Percentiles rank a stretch among this genome's conserved stretches.
These are phyloP conservation scores for Dendrocalamus sinicus DNA, from an alignment of 176 grass and related monocot species.

Conservation along the genomic window DNA sequence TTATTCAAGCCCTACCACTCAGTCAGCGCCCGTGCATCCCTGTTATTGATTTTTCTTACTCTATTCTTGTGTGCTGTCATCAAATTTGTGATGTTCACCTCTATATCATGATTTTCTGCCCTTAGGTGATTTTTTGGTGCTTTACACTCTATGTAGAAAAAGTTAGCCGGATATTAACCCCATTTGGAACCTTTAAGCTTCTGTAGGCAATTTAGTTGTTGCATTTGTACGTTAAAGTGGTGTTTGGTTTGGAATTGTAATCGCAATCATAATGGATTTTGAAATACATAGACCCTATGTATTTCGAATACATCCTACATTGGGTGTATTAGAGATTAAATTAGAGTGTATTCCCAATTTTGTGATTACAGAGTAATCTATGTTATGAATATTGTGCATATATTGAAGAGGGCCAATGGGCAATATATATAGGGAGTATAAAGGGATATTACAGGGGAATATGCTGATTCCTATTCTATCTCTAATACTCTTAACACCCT, in stretches of 20 bases:
- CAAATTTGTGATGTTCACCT: not conserved
- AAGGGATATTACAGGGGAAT: no score
- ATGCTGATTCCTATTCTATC: no score
- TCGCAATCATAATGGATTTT: not conserved
- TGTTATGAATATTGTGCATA: no score
- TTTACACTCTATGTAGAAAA: not conserved
- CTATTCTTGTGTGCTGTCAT: not conserved
- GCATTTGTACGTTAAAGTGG: not conserved
- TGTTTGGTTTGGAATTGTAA: not conserved
- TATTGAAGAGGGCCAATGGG: no score
- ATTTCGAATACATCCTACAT: not conserved
- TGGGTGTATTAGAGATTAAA: not conserved
- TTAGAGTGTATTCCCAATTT: slow-evolving; percentile 7
- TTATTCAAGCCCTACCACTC: not conserved
- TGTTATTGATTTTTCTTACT: not conserved
- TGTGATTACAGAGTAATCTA: slow-evolving; percentile 3
- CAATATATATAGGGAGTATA: no score
- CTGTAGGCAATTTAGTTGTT: not conserved
- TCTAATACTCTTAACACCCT: no score
- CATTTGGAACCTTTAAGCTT: slow-evolving; percentile 4
- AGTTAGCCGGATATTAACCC: not conserved
- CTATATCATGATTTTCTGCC: not conserved
- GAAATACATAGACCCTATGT: not conserved
- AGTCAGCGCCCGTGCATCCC: not conserved
- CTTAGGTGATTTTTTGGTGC: not conserved